phyloP scores from a whole-genome alignment of 2,329 filamentous ascomycete species.

The Exophiala lecanii-corni region DNA sequence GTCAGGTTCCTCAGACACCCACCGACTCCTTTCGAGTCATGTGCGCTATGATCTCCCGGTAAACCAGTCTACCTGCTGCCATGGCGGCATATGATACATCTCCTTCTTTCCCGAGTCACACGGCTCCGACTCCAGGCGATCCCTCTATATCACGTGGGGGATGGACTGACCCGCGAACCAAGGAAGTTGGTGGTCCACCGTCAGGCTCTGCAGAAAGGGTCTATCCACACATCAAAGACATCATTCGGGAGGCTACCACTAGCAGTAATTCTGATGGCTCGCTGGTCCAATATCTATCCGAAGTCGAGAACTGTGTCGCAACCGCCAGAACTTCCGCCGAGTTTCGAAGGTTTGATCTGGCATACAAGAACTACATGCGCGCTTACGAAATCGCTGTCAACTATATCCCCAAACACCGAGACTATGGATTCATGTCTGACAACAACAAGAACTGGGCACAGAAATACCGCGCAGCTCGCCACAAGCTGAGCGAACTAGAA shows the following conservation, averaged over 20 bases:
- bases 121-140: conserved; percentile 11
- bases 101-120: conserved; percentile 14
- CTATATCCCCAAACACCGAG: conserved; percentile 68
- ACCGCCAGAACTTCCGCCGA: conserved; percentile 38
- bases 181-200: neutral
- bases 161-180: conserved; percentile 23
- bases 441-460: conserved; percentile 48
- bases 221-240: conserved; percentile 42
- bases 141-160: conserved; percentile 13
- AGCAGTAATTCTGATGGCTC: conserved; percentile 22
- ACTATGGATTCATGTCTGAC: conserved; percentile 62
- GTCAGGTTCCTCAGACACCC: too few relatives aligned
- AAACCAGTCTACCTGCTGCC: conserved; percentile 11
- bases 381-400: conserved; percentile 75
- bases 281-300: conserved; percentile 23
- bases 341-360: conserved; percentile 65
- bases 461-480: conserved; percentile 44
- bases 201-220: conserved; percentile 15
- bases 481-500: conserved; percentile 23
- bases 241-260: conserved; percentile 46
- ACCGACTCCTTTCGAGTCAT: neutral
- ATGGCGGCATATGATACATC: conserved; percentile 26
- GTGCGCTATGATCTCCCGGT: conserved; percentile 20
- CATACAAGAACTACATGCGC: conserved; percentile 78
- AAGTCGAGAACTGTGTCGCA: conserved; percentile 39